Evolutionary conservation across 164 flowering plant species (phyloP).

Genomic region (Chimonanthus praecox): DNA sequence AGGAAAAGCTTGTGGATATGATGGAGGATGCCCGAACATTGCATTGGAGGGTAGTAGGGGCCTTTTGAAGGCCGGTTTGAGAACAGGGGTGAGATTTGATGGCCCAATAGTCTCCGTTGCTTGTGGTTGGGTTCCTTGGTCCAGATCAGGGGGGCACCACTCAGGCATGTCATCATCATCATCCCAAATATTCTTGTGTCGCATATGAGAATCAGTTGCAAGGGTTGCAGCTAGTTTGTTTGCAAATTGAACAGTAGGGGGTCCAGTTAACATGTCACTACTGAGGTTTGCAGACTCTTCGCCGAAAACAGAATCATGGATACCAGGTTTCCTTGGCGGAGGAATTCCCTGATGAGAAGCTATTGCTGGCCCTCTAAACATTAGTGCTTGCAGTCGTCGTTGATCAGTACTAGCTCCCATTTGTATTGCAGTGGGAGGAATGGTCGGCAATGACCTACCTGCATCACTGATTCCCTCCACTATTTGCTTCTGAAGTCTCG

Average conservation of each 20-base stretch:
- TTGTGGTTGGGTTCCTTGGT: slow-evolving; percentile 10
- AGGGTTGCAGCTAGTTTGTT: slow-evolving; percentile 1
- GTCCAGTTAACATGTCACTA: slow-evolving; percentile 3
- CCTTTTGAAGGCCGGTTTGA: slow-evolving; percentile 8
- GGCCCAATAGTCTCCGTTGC: slow-evolving; percentile 2
- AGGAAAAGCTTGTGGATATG: slow-evolving; percentile 9
- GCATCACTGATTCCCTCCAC: slow-evolving; percentile 13
- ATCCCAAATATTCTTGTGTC: slow-evolving; percentile 24
- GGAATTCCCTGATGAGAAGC: slow-evolving; percentile 12
- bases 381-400: slow-evolving; percentile 2
- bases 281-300: slow-evolving; percentile 2
- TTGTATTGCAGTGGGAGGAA: not conserved
- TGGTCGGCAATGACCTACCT: slow-evolving; percentile 5
- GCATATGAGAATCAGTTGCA: not conserved
- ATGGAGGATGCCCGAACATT: slow-evolving; percentile 3
- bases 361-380: slow-evolving; percentile 1
- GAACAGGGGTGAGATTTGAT: slow-evolving; percentile 6
- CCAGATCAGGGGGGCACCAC: slow-evolving; percentile 40
- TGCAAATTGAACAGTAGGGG: not conserved
- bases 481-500: slow-evolving; percentile 8
- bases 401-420: slow-evolving; percentile 6
- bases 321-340: not conserved
- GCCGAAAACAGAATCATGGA: not conserved
- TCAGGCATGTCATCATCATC: slow-evolving; percentile 58
- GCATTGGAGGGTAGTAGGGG: slow-evolving; percentile 6